A percentile compares a stretch with the other conserved stretches of the same genome.
phyloP scores from a whole-genome alignment of 1,284 basidiomycete species.

The Cryptococcus jaspeensis region DNA sequence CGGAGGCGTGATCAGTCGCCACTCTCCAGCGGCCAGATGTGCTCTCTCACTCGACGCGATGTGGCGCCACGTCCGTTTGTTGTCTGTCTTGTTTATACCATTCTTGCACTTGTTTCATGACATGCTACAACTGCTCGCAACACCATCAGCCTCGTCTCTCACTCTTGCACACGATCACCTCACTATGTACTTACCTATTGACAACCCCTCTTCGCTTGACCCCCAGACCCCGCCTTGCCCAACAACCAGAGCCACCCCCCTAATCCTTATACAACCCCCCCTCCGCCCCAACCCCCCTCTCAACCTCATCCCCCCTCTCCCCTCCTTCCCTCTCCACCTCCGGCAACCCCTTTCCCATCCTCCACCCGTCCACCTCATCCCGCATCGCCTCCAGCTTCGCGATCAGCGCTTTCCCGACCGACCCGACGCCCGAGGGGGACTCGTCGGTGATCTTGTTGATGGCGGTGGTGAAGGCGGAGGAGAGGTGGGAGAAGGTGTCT shows the following conservation, averaged over 20 bases:
- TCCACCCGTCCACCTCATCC: conserved; percentile 37
- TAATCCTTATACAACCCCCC: conserved; percentile 25
- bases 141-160: neutral
- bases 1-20: too few relatives aligned
- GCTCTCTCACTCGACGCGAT: too few relatives aligned
- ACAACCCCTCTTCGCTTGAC: neutral
- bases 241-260: too few relatives aligned
- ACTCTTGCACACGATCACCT: neutral
- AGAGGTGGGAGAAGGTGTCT: conserved; percentile 38
- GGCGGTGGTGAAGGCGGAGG: conserved; percentile 32
- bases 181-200: neutral
- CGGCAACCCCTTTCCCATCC: conserved; percentile 21
- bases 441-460: conserved; percentile 43
- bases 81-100: too few relatives aligned
- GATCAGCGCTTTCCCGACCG: conserved; percentile 34
- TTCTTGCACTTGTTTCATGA: too few relatives aligned
- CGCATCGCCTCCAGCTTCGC: conserved; percentile 33
- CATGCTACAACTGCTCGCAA: too few relatives aligned
- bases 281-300: conserved; percentile 16
- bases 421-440: conserved; percentile 31
- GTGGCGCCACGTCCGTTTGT: too few relatives aligned
- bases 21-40: too few relatives aligned
- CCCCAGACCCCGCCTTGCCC: neutral
- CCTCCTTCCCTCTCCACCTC: conserved; percentile 20
- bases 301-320: conserved; percentile 24